Evolutionary conservation across 202 grass and related monocot genomes (phyloP).

Genomic region (Eragrostis tef): DNA sequence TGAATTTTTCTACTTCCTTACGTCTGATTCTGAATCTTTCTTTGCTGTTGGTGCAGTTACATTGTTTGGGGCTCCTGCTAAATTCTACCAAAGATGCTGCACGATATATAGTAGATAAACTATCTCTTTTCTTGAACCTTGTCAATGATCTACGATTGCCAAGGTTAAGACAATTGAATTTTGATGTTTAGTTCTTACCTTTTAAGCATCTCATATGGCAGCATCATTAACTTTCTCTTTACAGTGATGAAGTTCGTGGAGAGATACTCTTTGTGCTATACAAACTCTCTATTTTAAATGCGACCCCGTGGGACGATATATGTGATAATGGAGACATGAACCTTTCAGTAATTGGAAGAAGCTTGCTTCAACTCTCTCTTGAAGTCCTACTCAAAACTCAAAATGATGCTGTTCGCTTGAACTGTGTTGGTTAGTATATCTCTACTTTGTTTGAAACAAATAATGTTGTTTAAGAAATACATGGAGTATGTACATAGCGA

Average conservation of each 20-base stretch:
- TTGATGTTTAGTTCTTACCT: slow-evolving; percentile 33
- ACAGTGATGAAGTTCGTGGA: slow-evolving; percentile 82
- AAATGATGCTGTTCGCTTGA: slow-evolving; percentile 82
- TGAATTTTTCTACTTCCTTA: slow-evolving; percentile 32
- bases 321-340: slow-evolving; percentile 49
- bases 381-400: slow-evolving; percentile 91
- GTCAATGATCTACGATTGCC: slow-evolving; percentile 70
- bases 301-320: slow-evolving; percentile 72
- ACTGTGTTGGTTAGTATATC: slow-evolving; percentile 80
- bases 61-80: slow-evolving; percentile 80
- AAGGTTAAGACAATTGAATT: slow-evolving; percentile 61
- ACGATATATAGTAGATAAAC: slow-evolving; percentile 67
- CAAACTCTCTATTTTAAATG: slow-evolving; percentile 71
- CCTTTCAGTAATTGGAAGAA: slow-evolving; percentile 51
- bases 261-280: slow-evolving; percentile 90
- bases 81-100: slow-evolving; percentile 62
- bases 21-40: slow-evolving; percentile 40
- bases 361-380: slow-evolving; percentile 64
- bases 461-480: not conserved
- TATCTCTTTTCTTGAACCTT: slow-evolving; percentile 77
- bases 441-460: slow-evolving; percentile 30
- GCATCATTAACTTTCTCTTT: slow-evolving; percentile 50
- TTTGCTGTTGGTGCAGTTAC: slow-evolving; percentile 62
- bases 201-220: slow-evolving; percentile 19
- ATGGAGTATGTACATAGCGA: not conserved